Base-by-base conservation (phyloP, 2,329 filamentous ascomycete species). In the Fusarium beomiforme region DNA sequence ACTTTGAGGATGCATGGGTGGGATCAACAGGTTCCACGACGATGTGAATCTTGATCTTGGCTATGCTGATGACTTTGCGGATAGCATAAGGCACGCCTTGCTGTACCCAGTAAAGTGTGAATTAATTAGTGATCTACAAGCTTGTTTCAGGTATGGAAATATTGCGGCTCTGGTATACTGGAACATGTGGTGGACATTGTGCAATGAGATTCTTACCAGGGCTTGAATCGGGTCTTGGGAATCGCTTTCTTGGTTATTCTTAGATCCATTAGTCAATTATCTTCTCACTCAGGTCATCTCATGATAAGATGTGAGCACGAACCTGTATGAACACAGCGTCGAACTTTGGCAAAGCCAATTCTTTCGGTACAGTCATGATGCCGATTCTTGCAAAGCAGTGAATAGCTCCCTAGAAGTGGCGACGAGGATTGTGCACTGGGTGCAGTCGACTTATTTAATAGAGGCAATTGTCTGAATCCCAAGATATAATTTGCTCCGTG, bases 101-200 rank as follows among this genome's bases (percentile, higher is more conserved):
- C 47, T 51, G 5, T 16, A n/a, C 6, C 6, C 31, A 4, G 11
- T 36, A 2, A 24, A 16, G 24, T 2, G 1, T 5, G 4, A 11
- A 24, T 2, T n/a, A 19, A 16, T n/a, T 11, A 8, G 16, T 13
- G 37, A 19, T 10, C 3, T 4, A 5, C 2, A 23, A 16, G 2
- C 3, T 10, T 31, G 0, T 13, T 3, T 11, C 23, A 19, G 8
- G 17, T 19, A 19, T 2, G 2, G n/a, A 6, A 12, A 6, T 19
- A 4, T 7, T 4, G 7, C 9, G 0, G 3, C 4, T 16, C 11
- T 21, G 12, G 26, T 6, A 9, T 31, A 2, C 0, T 8, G n/a
- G 23, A 21, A 6, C 26, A 13, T n/a, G 14, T 24, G 24, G 17
- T 3, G n/a, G 19, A 11, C 9, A 16, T 5, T 16, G 13, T 2